Evolutionary conservation across 768 basidiomycete species (phyloP), one percentile per base, ranked within the genome.

Genomic region (Podaxis mareebaensis): DNA sequence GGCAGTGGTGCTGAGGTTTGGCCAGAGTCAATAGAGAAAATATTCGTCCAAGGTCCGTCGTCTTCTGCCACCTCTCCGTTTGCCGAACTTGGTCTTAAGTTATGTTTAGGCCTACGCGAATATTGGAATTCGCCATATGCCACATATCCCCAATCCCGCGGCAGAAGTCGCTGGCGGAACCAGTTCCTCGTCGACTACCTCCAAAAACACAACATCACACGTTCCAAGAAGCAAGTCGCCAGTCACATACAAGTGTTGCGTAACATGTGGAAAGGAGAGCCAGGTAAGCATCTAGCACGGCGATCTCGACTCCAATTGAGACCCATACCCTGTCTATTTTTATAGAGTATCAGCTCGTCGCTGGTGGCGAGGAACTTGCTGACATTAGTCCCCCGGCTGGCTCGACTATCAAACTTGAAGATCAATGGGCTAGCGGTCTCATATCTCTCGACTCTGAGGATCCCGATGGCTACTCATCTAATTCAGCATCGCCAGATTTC

Each of bases 151-250:
- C 79, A 81, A 60, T 89, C 89, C 33, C 86, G 89, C 22, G 91
- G 91, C 36, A 86, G 91, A 68, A 89, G 87, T 67, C 79, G 90
- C 62, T 91, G 89, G 89, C 84, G 91, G 57, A 93, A 93, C 76
- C 91, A 92, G 76, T 93, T 89, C 72, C 84, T 93, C 65, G 91
- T 93, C 71, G 90, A 92, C 66, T 89, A 90, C 69, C 84, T 93
- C 64, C 81, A 87, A 60, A 87, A 85, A 66, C 77, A 81, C 40
- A 89, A 88, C 60, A 84, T 93, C 71, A 81, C 81, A 28, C 87
- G 92, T 46, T 83, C 90, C 51, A 93, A 93, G 81, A 93, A 93
- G 74, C 92, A 93, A 74, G 92, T 93, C 66, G 92, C 92, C n/a
- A 91, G 89, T 73, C 92, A 93, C 69, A 90, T 93, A 58, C 92